A percentile compares a stretch with the other conserved stretches of the same genome.
These are phyloP conservation scores for Spiromastix sp. DNA, from an alignment of 2,329 filamentous ascomycete species.

Conservation along the genomic window DNA sequence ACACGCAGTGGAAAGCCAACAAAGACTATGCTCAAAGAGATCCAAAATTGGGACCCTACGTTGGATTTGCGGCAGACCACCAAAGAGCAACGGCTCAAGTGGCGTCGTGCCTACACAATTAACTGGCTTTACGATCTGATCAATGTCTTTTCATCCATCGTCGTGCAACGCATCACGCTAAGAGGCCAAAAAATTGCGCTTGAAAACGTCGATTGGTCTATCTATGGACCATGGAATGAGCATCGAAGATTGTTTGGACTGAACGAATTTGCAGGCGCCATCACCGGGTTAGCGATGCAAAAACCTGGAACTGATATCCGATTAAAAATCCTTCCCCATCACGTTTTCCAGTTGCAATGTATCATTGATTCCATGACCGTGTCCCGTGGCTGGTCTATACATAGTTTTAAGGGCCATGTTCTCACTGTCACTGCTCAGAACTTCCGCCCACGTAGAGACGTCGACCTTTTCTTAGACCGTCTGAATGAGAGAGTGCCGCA, in stretches of 20 bases:
- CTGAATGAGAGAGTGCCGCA: slow-evolving; percentile 17
- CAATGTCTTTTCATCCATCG: slow-evolving; percentile 34
- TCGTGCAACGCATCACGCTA: slow-evolving; percentile 28
- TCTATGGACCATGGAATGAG: slow-evolving; percentile 26
- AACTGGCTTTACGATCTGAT: slow-evolving; percentile 45
- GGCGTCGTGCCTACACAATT: slow-evolving; percentile 41
- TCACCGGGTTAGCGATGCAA: slow-evolving; percentile 39
- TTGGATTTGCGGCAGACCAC: slow-evolving; percentile 29
- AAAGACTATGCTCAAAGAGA: slow-evolving; percentile 30
- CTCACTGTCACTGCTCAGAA: slow-evolving; percentile 22
- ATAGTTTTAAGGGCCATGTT: slow-evolving; percentile 24
- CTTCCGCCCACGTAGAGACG: slow-evolving; percentile 31
- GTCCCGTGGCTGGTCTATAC: slow-evolving; percentile 35
- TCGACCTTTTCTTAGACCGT: slow-evolving; percentile 36
- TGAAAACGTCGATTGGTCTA: slow-evolving; percentile 35
- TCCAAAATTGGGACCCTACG: slow-evolving; percentile 33
- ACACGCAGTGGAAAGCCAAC: slow-evolving; percentile 38
- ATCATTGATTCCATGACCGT: slow-evolving; percentile 40
- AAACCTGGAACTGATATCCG: slow-evolving; percentile 30
- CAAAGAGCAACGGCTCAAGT: slow-evolving; percentile 32
- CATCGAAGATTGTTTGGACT: slow-evolving; percentile 35
- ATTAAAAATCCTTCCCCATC: slow-evolving; percentile 34
- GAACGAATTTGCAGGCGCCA: slow-evolving; percentile 35
- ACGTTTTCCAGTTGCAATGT: slow-evolving; percentile 42
- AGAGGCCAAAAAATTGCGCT: slow-evolving; percentile 24